Percentiles rank a stretch among this genome's conserved stretches.
These are phyloP conservation scores for Blastobotrys terrestris DNA, from an alignment of 805 yeast species.

Conservation along the genomic window DNA sequence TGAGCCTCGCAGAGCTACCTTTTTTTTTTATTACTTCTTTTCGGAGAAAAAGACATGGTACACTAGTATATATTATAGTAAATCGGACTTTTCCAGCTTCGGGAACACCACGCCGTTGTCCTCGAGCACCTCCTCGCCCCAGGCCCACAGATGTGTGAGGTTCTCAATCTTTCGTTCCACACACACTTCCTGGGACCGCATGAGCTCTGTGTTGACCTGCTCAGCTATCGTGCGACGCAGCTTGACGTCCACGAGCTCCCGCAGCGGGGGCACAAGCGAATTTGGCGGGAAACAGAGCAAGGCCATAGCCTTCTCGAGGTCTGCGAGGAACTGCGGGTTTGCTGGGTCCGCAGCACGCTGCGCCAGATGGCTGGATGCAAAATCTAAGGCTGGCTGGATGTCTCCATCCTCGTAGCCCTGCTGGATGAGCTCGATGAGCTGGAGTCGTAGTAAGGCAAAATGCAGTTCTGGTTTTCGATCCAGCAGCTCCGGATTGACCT, in stretches of 20 bases:
- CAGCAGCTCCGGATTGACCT: conserved; percentile 55
- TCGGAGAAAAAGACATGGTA: background rate
- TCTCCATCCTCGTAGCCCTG: conserved; percentile 34
- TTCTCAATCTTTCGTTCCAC: conserved; percentile 41
- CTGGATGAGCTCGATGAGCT: conserved; percentile 75
- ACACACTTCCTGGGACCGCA: conserved; percentile 35
- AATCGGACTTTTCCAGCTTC: conserved; percentile 22
- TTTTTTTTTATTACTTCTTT: background rate
- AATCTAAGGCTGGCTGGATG: conserved; percentile 26
- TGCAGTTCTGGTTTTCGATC: conserved; percentile 61
- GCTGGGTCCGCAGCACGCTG: conserved; percentile 45
- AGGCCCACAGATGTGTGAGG: conserved; percentile 54
- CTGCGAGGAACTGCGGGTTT: conserved; percentile 50
- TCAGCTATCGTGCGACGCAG: conserved; percentile 61
- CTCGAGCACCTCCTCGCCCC: conserved; percentile 50
- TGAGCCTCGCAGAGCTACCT: background rate
- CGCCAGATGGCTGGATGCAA: conserved; percentile 42
- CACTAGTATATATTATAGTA: no score
- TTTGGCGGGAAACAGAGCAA: conserved; percentile 48
- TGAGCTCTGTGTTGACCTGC: conserved; percentile 61
- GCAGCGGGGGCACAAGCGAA: conserved; percentile 37
- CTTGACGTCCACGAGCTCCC: conserved; percentile 50
- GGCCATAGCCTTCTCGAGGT: conserved; percentile 80
- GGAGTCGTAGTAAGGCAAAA: conserved; percentile 65
- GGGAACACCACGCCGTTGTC: conserved; percentile 35